These are phyloP conservation scores for Lasiodiplodia hormozganensis DNA, from an alignment of 2,329 filamentous ascomycete species.

Conservation along the genomic window DNA sequence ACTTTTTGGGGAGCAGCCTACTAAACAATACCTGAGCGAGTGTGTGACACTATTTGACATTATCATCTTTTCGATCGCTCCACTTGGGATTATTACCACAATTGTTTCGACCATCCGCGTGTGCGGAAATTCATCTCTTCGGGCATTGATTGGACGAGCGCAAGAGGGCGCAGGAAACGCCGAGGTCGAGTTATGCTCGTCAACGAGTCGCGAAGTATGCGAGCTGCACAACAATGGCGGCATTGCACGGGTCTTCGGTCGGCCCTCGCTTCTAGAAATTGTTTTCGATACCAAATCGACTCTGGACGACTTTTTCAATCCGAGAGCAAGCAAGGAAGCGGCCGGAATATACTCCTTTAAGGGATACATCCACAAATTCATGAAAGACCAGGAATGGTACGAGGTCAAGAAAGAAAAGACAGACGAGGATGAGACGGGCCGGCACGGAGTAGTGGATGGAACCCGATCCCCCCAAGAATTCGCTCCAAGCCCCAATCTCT, in stretches of 20 bases:
- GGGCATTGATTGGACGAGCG: conserved; percentile 50
- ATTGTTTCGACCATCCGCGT: conserved; percentile 44
- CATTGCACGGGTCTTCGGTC: conserved; percentile 31
- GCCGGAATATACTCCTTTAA: not conserved
- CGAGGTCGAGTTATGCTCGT: conserved; percentile 52
- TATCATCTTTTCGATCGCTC: conserved; percentile 44
- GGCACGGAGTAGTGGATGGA: not conserved
- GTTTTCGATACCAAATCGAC: not conserved
- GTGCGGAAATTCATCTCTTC: conserved; percentile 38
- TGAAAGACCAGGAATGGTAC: not conserved
- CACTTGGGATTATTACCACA: conserved; percentile 51
- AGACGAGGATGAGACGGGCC: not conserved
- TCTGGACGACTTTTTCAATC: conserved; percentile 33
- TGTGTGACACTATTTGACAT: conserved; percentile 37
- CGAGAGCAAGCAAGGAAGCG: conserved; percentile 38
- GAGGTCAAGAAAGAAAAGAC: not conserved
- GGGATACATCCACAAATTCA: not conserved
- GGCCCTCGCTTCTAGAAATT: conserved; percentile 37
- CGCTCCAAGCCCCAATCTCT: conserved; percentile 35
- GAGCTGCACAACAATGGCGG: conserved; percentile 31
- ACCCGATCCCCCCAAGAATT: not conserved
- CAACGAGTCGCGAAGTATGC: conserved; percentile 41
- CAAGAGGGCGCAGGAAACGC: conserved; percentile 44
- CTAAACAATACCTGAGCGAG: conserved; percentile 44
- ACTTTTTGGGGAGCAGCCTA: conserved; percentile 38